phyloP scores from a whole-genome alignment of 1,284 basidiomycete species.

The Uromyces viciae-fabae region DNA sequence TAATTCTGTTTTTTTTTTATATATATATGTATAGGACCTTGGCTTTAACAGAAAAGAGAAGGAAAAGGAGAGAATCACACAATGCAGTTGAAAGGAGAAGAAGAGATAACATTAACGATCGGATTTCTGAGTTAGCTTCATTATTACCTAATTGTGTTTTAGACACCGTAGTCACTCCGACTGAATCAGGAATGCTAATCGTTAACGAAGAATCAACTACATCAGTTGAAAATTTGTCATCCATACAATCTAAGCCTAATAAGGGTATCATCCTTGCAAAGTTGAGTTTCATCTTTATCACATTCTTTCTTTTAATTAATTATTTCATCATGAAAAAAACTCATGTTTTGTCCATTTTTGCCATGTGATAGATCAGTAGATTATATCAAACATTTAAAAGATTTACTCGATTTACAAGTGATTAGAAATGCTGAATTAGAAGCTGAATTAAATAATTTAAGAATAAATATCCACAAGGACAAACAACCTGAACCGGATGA shows the following conservation, averaged over 20 bases:
- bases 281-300: not conserved
- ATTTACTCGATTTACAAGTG: conserved; percentile 52
- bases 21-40: conserved; percentile 29
- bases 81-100: conserved; percentile 83
- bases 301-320: not conserved
- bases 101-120: conserved; percentile 88
- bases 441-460: conserved; percentile 42
- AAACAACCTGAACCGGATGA: no score
- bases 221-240: conserved; percentile 24
- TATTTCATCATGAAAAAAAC: not conserved
- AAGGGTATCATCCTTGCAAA: conserved; percentile 52
- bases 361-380: conserved; percentile 52
- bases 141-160: conserved; percentile 68
- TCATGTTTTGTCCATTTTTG: not conserved
- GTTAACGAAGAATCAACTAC: conserved; percentile 51
- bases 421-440: conserved; percentile 51
- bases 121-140: conserved; percentile 80
- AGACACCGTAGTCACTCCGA: conserved; percentile 35
- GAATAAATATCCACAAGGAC: not conserved
- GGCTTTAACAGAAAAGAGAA: conserved; percentile 69
- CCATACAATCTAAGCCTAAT: conserved; percentile 50
- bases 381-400: conserved; percentile 53
- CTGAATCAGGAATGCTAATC: conserved; percentile 49
- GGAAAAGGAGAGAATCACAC: conserved; percentile 74
- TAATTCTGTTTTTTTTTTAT: not conserved